Conservation (phyloP, 2,329 filamentous ascomycete species). For the Aspergillus oerlinghausenensis region DNA sequence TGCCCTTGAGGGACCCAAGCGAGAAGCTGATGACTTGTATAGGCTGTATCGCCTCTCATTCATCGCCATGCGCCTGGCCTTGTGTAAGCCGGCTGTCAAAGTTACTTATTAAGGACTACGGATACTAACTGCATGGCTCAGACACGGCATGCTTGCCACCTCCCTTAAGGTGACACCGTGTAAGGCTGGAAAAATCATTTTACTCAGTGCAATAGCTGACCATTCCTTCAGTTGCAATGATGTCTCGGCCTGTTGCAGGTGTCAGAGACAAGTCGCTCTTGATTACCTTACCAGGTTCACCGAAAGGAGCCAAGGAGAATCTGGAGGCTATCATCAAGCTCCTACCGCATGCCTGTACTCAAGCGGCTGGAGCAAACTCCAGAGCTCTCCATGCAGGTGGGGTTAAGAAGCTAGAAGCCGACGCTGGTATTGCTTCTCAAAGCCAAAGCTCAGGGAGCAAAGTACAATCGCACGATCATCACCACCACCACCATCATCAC, state of each 20-base stretch:
- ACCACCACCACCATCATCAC: slow-evolving; percentile 47
- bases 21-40: slow-evolving; percentile 15
- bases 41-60: slow-evolving; percentile 75
- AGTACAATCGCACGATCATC: slow-evolving; percentile 26
- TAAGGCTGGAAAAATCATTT: slow-evolving; percentile 46
- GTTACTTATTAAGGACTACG: background rate
- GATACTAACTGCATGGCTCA: slow-evolving; percentile 28
- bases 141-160: slow-evolving; percentile 86
- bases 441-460: slow-evolving; percentile 13
- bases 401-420: slow-evolving; percentile 74
- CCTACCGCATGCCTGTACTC: slow-evolving; percentile 90
- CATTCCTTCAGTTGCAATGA: slow-evolving; percentile 72
- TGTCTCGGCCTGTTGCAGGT: slow-evolving; percentile 90
- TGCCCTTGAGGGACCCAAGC: background rate
- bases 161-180: slow-evolving; percentile 86
- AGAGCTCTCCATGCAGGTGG: slow-evolving; percentile 74
- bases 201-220: slow-evolving; percentile 18
- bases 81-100: slow-evolving; percentile 51
- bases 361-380: slow-evolving; percentile 79
- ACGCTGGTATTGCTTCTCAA: slow-evolving; percentile 59
- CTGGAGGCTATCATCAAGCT: slow-evolving; percentile 81
- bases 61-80: slow-evolving; percentile 84
- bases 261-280: slow-evolving; percentile 77
- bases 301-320: slow-evolving; percentile 93
- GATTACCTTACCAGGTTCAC: slow-evolving; percentile 86